phyloP scores from a whole-genome alignment of 345 rosid species.

The Citrus reticulata region DNA sequence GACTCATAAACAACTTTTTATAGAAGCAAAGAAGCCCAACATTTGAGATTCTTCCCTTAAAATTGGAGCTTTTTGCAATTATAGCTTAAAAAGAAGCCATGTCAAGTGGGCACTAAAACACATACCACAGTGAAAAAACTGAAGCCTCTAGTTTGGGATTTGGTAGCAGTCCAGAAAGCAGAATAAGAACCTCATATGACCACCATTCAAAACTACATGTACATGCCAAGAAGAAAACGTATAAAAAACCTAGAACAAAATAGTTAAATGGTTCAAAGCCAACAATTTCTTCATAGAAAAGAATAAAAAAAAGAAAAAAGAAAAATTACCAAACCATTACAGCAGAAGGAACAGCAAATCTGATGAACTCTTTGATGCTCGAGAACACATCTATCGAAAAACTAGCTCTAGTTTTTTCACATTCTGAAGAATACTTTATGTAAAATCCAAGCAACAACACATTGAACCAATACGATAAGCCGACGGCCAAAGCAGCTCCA shows the following conservation, averaged over 20 bases:
- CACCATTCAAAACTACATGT: slow-evolving; percentile 36
- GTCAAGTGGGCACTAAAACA: not conserved
- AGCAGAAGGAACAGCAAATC: slow-evolving; percentile 21
- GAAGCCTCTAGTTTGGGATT: slow-evolving; percentile 37
- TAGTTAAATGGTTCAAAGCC: too few relatives aligned
- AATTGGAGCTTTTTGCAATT: too few relatives aligned
- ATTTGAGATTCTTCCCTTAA: too few relatives aligned
- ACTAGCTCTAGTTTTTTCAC: slow-evolving; percentile 20
- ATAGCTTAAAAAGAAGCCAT: too few relatives aligned
- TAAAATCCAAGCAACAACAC: slow-evolving; percentile 13
- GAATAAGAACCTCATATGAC: slow-evolving; percentile 37
- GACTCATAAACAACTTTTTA: too few relatives aligned
- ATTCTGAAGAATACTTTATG: slow-evolving; percentile 11
- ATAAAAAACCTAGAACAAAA: not conserved
- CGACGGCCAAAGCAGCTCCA: slow-evolving; percentile 23
- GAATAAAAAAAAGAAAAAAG: too few relatives aligned
- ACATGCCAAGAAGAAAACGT: not conserved
- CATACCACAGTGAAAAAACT: slow-evolving; percentile 31
- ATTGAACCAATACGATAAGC: slow-evolving; percentile 27
- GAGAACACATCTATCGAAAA: slow-evolving; percentile 15
- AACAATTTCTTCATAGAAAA: not conserved
- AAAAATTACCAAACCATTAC: slow-evolving; percentile 27
- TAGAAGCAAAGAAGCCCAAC: too few relatives aligned
- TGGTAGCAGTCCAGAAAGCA: slow-evolving; percentile 40
- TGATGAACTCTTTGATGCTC: slow-evolving; percentile 23